Percentiles rank a stretch among this genome's conserved stretches.
Evolutionary conservation across 345 rosid genomes (phyloP).

Genomic region (Hirschfeldia incana): DNA sequence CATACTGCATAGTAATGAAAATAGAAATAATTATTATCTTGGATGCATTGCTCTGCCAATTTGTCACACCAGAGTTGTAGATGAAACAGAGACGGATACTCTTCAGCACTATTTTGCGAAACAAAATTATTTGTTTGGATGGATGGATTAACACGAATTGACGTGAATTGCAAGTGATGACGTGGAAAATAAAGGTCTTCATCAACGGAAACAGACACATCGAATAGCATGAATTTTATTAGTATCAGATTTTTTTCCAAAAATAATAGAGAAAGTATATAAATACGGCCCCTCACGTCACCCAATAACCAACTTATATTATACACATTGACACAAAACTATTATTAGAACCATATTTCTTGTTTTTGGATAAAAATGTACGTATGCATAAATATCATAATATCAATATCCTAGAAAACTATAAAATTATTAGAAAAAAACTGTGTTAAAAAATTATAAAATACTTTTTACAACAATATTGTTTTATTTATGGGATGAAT

Average conservation of each 20-base stretch:
- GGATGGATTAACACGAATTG: conserved; percentile 24
- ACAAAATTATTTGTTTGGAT: conserved; percentile 4
- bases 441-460: too few species aligned
- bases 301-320: conserved; percentile 11
- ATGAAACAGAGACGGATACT: conserved; percentile 1
- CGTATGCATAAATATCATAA: neutral
- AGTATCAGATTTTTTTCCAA: neutral
- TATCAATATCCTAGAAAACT: too few species aligned
- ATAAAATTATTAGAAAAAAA: too few species aligned
- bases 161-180: conserved; percentile 19
- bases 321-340: neutral
- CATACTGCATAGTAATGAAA: too few species aligned
- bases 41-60: too few species aligned
- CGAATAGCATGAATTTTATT: conserved; percentile 11
- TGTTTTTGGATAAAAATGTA: neutral
- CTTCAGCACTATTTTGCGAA: neutral
- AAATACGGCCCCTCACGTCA: conserved; percentile 7
- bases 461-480: neutral
- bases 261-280: neutral
- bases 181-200: conserved; percentile 26
- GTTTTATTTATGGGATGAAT: too few species aligned
- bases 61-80: neutral
- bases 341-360: neutral
- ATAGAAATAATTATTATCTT: too few species aligned
- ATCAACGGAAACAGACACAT: conserved; percentile 28